Evolutionary conservation across 805 yeast genomes (phyloP), one percentile per base, ranked within the genome.

Genomic region (Candida nemodendra): DNA sequence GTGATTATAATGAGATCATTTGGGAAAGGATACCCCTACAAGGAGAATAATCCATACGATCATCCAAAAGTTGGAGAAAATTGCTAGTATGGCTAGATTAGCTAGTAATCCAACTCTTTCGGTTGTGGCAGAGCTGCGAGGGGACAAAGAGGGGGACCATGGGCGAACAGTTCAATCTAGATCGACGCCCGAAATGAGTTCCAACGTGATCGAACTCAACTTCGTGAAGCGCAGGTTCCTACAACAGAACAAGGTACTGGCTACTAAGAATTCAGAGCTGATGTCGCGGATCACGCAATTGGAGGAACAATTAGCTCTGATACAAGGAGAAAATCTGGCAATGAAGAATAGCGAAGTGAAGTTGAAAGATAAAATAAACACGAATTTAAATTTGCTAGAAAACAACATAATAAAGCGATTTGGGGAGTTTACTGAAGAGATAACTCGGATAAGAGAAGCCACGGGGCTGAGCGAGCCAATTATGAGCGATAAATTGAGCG

Each of bases 191-290:
- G 47, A 35, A 21, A 27, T 37, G 16, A 15, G 41, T 19, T 36
- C 46, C 7, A 39, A 32, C 32, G 24, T 38, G 21, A 38, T 45
- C n/a, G 50, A 45, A 19, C 27, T 45, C 15, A 38, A 40, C 3
- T 38, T 38, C 24, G 42, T 54, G 14, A 53, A 53, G 34, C 39
- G 49, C 24, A 51, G 59, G 31, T 70, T 65, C 36, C 33, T 56
- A 5, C 54, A 53, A n/a, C 81, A 76, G 50, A 83, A 83, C 57
- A 68, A 66, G 36, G 70, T 73, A n/a, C 58, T 84, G 18, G 86
- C 86, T 1, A 75, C 69, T 44, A 74, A 71, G 34, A 81, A 79
- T 53, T 71, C 82, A 3, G 54, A 67, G 16, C 61, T 81, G 54
- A 65, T 72, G 68, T 54, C 69, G 26, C 74, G 68, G 45, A 64